phyloP scores from a whole-genome alignment of 345 rosid genomes.

The Linum tenue region DNA sequence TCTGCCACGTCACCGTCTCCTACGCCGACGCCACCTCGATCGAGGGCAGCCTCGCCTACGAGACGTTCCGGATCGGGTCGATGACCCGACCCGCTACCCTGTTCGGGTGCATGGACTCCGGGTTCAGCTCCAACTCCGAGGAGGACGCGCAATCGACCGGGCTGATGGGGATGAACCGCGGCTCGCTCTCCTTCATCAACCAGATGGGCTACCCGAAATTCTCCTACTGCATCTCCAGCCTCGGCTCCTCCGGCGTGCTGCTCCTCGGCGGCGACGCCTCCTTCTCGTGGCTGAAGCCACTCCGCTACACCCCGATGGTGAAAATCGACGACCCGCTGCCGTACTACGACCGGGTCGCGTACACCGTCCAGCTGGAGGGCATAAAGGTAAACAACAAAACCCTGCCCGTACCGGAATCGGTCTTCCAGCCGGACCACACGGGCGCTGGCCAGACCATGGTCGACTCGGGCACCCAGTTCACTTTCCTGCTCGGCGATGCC shows the following conservation, averaged over 20 bases:
- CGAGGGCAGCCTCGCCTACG: constrained; percentile 77
- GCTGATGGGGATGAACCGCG: constrained; percentile 86
- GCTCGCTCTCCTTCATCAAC: constrained; percentile 69
- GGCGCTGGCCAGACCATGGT: constrained; percentile 98
- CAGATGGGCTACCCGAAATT: constrained; percentile 76
- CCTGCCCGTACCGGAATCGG: constrained; percentile 48
- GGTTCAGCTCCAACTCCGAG: constrained; percentile 54
- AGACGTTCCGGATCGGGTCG: constrained; percentile 48
- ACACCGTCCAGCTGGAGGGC: constrained; percentile 83
- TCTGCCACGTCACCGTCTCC: constrained; percentile 69
- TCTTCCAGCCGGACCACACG: constrained; percentile 73
- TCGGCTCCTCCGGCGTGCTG: constrained; percentile 59
- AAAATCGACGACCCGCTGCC: constrained; percentile 59
- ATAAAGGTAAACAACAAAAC: constrained; percentile 55
- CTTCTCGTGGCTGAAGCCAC: constrained; percentile 41
- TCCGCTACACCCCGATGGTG: constrained; percentile 73
- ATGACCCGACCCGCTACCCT: constrained; percentile 35
- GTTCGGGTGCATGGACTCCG: constrained; percentile 84
- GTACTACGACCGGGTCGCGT: constrained; percentile 77
- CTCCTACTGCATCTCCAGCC: constrained; percentile 79
- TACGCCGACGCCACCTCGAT: constrained; percentile 85
- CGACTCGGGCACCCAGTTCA: constrained; percentile 88
- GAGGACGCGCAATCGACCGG: constrained; percentile 68
- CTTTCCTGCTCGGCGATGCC: constrained; percentile 76
- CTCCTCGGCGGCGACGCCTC: constrained; percentile 84